phyloP scores from a whole-genome alignment of 495 filamentous ascomycete species.

The Lichenothelia convexa region DNA sequence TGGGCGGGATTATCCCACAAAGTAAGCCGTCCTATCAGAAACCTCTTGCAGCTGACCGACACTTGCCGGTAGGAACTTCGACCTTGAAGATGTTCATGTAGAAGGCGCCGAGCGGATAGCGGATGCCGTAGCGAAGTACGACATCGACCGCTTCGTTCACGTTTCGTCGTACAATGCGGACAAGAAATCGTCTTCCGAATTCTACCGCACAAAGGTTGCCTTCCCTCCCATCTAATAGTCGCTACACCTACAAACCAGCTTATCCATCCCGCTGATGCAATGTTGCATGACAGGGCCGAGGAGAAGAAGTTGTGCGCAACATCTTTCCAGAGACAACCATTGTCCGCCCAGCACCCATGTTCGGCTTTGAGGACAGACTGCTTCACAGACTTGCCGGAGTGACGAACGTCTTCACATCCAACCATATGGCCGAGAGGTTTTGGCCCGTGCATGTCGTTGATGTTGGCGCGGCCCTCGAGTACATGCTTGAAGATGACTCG shows the following conservation, averaged over 20 bases:
- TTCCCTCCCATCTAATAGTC: not conserved
- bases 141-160: slow-evolving; percentile 92
- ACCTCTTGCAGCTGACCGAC: not conserved
- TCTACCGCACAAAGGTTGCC: slow-evolving; percentile 73
- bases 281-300: slow-evolving; percentile 53
- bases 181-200: slow-evolving; percentile 62
- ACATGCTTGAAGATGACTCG: slow-evolving; percentile 74
- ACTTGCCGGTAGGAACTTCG: slow-evolving; percentile 84
- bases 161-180: slow-evolving; percentile 90
- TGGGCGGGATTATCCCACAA: slow-evolving; percentile 86
- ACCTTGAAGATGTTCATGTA: slow-evolving; percentile 78
- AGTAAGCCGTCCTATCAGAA: slow-evolving; percentile 38
- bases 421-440: slow-evolving; percentile 79
- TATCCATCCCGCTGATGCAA: not conserved
- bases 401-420: slow-evolving; percentile 68
- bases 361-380: slow-evolving; percentile 84
- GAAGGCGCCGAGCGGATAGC: slow-evolving; percentile 90
- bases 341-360: slow-evolving; percentile 84
- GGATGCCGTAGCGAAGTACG: slow-evolving; percentile 94
- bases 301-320: slow-evolving; percentile 63
- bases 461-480: slow-evolving; percentile 70
- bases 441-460: slow-evolving; percentile 78
- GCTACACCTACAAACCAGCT: not conserved
- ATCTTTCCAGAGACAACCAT: slow-evolving; percentile 98
- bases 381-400: slow-evolving; percentile 67